phyloP scores from a whole-genome alignment of 2,329 filamentous ascomycete genomes.

The Huntiella omanensis region DNA sequence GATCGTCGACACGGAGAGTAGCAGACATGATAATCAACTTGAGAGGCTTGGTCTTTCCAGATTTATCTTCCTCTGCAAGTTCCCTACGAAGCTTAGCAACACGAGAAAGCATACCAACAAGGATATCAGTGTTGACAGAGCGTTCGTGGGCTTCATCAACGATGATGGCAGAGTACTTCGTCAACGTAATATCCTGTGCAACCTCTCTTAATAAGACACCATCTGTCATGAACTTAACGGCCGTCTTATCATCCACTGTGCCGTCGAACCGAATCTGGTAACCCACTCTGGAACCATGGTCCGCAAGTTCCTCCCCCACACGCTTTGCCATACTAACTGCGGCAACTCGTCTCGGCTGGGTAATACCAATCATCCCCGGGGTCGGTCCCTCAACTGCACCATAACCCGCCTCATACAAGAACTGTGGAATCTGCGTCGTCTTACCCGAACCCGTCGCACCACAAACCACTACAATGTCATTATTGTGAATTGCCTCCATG shows the following conservation, averaged over 20 bases:
- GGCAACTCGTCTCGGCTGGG: constrained; percentile 84
- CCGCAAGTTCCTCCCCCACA: constrained; percentile 68
- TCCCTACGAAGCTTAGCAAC: constrained; percentile 70
- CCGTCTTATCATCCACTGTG: constrained; percentile 59
- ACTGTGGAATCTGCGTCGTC: constrained; percentile 93
- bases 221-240: constrained; percentile 98
- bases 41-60: constrained; percentile 45
- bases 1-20: constrained; percentile 75
- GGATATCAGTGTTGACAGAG: constrained; percentile 90
- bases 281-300: constrained; percentile 57
- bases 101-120: constrained; percentile 92
- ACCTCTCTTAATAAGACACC: constrained; percentile 87
- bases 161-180: constrained; percentile 81
- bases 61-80: constrained; percentile 49
- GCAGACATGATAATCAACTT: constrained; percentile 98
- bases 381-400: constrained; percentile 60
- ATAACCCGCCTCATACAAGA: constrained; percentile 85
- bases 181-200: constrained; percentile 68
- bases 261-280: constrained; percentile 95
- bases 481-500: constrained; percentile 92
- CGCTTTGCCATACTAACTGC: constrained; percentile 94
- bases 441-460: constrained; percentile 94
- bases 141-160: constrained; percentile 96
- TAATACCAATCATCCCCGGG: constrained; percentile 84
- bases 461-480: constrained; percentile 77